Base-by-base conservation (phyloP, 768 basidiomycete species). In the Daedalea quercina region DNA sequence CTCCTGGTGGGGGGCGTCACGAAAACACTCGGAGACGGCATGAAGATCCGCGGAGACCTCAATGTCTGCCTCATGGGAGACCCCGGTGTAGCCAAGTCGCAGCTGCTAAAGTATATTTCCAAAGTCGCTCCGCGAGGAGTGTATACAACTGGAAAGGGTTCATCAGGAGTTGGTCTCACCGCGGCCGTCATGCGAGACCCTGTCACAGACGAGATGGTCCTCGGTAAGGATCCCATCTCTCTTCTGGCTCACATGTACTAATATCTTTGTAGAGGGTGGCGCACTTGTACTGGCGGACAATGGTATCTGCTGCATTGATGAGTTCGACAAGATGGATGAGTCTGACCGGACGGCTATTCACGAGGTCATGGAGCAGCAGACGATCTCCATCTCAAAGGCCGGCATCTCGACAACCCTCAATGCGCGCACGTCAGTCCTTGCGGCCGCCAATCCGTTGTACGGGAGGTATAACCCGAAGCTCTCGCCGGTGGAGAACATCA, bases 301-400 rank as follows among this genome's bases (percentile, higher is more conserved):
- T 59, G 96, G 96, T 25, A 99, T 99, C 63, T 97, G 94, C 73
- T 98, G 95, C 69, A 99, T 99, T 57, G 96, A 99, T 60, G 96
- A 99, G 67, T 99, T 99, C 65, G 96, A 99, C 74, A 98, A 99
- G 69, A 99, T 99, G 96, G 96, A 98, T 60, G 96, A 99, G 71
- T 69, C 91, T 0, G 96, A 98, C 68, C 78, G 96, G 60, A 98
- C 96, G 1, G 92, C 96, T 13, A 98, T 99, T 56, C 96, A 99
- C 72, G 96, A 99, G 78, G 96, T 99, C 55, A 99, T 99, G 96
- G 95, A 98, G 71, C 96, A 98, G 69, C 96, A 99, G 72, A 99
- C 96, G 0, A 97, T 99, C 52, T 98, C 95, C 2, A 99, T 99
- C 57, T 96, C 96, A 41, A 99, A 98, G 70, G 96, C 96, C 3